Evolutionary conservation across 768 basidiomycete species (phyloP).

Genomic region (Nevesoporus exiguus): DNA sequence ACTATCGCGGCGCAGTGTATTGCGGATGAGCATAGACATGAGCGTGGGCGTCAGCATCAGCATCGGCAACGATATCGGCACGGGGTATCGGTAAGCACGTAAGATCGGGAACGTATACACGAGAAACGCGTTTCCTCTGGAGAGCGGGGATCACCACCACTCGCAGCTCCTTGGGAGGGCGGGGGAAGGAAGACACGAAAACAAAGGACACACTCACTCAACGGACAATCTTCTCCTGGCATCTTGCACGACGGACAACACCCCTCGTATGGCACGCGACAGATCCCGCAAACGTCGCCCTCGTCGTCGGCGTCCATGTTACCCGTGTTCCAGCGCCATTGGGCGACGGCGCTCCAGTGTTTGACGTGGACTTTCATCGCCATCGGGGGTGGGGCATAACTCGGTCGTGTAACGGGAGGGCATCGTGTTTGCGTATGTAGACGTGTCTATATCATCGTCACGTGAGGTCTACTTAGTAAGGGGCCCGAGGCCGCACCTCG

Average conservation of each 20-base stretch:
- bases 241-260: slow-evolving; percentile 96
- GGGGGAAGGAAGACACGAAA: too few species aligned
- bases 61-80: neutral
- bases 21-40: too few species aligned
- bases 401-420: neutral
- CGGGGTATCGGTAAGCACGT: too few species aligned
- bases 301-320: slow-evolving; percentile 41
- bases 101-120: too few species aligned
- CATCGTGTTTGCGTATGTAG: neutral
- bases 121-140: too few species aligned
- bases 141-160: too few species aligned
- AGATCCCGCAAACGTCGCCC: slow-evolving; percentile 80
- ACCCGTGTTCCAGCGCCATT: slow-evolving; percentile 80
- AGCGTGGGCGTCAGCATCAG: neutral
- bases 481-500: too few species aligned
- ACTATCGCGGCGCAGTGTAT: slow-evolving; percentile 48
- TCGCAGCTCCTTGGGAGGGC: neutral
- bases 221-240: slow-evolving; percentile 93
- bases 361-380: slow-evolving; percentile 77
- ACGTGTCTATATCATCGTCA: neutral
- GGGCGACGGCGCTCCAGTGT: slow-evolving; percentile 83
- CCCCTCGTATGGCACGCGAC: slow-evolving; percentile 87
- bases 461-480: too few species aligned
- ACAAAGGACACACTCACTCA: slow-evolving; percentile 54
- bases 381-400: neutral